phyloP scores from a whole-genome alignment of 306 rosid species.

The Medicago truncatula region MtrunA17r5.0-ANR NC_053047.1:38359501-38360000 shows the following conservation, averaged over 20 bases:
- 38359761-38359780: neutral
- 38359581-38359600: neutral
- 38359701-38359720: neutral
- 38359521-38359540: too few relatives aligned
- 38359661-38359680: neutral
- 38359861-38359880: constrained; percentile 43
- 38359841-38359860: neutral
- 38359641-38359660: neutral
- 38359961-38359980: accelerated
- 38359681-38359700: neutral
- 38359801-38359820: neutral
- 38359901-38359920: constrained; percentile 50
- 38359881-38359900: neutral
- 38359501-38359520: too few relatives aligned
- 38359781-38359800: neutral
- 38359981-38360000: neutral
- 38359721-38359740: neutral
- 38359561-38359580: too few relatives aligned
- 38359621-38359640: too few relatives aligned
- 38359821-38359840: neutral
- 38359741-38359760: neutral
- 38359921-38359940: constrained; percentile 37
- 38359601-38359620: neutral
- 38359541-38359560: too few relatives aligned
- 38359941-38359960: neutral